phyloP scores from a whole-genome alignment of 768 basidiomycete species.

The Boletus tomentosulus region DNA sequence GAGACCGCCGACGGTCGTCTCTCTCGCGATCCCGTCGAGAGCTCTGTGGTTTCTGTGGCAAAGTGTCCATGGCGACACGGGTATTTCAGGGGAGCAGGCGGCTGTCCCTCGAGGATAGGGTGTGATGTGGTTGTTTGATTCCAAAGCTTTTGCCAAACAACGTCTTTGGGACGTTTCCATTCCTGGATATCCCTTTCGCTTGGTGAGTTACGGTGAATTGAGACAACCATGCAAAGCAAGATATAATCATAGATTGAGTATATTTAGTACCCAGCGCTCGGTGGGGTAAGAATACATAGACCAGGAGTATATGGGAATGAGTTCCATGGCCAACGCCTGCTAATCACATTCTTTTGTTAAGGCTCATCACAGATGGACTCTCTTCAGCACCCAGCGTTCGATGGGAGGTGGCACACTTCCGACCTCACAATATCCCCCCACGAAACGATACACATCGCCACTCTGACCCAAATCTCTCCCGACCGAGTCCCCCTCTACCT shows the following conservation, averaged over 20 bases:
- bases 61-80: slow-evolving; percentile 13
- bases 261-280: no score
- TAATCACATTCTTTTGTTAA: no score
- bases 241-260: no score
- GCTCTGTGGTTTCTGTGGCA: slow-evolving; percentile 17
- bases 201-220: no score
- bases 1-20: not conserved
- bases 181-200: not conserved
- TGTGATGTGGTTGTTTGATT: slow-evolving; percentile 23
- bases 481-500: not conserved
- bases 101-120: not conserved
- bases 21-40: slow-evolving; percentile 10
- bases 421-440: not conserved
- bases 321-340: no score
- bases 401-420: not conserved
- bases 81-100: not conserved
- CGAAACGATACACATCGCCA: slow-evolving; percentile 14
- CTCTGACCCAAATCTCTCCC: slow-evolving; percentile 16
- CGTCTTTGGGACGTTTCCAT: not conserved
- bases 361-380: not conserved
- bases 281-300: no score
- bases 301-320: no score
- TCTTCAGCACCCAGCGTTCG: slow-evolving; percentile 12
- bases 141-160: slow-evolving; percentile 26
- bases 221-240: no score